These are phyloP conservation scores for Boletus coccyginus DNA, from an alignment of 768 basidiomycete species.

Conservation along the genomic window DNA sequence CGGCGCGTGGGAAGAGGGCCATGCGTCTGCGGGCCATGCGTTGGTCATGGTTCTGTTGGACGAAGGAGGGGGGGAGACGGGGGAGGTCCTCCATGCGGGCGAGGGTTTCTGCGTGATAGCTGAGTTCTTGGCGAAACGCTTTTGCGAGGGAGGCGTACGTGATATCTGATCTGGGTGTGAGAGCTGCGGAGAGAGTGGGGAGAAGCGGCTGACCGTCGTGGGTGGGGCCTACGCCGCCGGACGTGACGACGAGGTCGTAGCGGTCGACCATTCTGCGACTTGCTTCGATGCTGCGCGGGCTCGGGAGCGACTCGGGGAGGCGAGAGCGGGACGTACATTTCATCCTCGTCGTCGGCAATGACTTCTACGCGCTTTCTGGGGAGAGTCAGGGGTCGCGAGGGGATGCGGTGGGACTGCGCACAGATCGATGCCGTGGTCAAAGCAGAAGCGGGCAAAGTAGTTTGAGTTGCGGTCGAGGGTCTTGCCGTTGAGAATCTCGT, in stretches of 20 bases:
- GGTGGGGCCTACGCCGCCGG: constrained; percentile 89
- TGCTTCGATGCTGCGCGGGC: constrained; percentile 66
- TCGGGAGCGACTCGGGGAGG: neutral
- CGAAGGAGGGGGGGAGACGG: constrained; percentile 24
- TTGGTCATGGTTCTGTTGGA: constrained; percentile 72
- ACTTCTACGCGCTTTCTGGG: constrained; percentile 84
- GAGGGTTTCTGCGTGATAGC: constrained; percentile 76
- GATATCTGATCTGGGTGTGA: constrained; percentile 55
- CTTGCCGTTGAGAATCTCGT: constrained; percentile 93
- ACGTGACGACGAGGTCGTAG: constrained; percentile 90
- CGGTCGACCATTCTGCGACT: constrained; percentile 73
- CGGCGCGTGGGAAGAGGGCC: constrained; percentile 81
- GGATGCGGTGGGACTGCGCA: constrained; percentile 30
- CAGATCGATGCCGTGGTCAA: constrained; percentile 83
- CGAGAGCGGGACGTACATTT: constrained; percentile 52
- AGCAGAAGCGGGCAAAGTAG: constrained; percentile 85
- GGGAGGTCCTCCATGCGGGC: constrained; percentile 64
- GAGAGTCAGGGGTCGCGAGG: neutral
- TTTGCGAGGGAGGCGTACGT: constrained; percentile 86
- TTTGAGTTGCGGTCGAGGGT: constrained; percentile 82
- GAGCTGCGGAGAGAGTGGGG: neutral
- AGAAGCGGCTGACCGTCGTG: constrained; percentile 63
- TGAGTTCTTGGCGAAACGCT: constrained; percentile 71
- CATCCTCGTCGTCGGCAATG: constrained; percentile 84
- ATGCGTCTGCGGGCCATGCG: constrained; percentile 76